A percentile compares a stretch with the other conserved stretches of the same genome.
phyloP scores from a whole-genome alignment of 2,329 filamentous ascomycete species.

The Colletotrichum lupini region DNA sequence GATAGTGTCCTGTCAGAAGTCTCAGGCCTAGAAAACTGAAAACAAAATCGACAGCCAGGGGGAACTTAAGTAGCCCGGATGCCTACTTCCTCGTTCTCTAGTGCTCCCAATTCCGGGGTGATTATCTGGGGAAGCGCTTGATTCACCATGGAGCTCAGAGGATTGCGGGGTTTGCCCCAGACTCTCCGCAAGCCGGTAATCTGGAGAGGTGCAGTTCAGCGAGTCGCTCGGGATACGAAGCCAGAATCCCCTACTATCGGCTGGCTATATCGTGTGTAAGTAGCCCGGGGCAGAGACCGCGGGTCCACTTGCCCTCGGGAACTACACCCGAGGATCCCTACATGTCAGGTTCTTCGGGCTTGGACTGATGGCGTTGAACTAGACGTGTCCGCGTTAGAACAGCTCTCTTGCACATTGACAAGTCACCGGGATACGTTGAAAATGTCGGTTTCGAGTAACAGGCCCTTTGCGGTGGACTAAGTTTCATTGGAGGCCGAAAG shows the following conservation, averaged over 20 bases:
- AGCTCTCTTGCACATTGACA: background rate
- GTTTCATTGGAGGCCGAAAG: too few species aligned
- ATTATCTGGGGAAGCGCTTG: background rate
- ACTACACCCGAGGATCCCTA: background rate
- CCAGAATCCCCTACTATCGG: too few species aligned
- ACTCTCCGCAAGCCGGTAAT: background rate
- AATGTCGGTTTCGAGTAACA: background rate
- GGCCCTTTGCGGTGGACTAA: background rate
- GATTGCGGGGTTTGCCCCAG: background rate
- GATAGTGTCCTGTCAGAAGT: too few species aligned
- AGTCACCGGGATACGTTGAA: background rate
- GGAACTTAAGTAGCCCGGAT: too few species aligned
- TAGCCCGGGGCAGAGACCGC: background rate
- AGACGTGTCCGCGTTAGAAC: background rate
- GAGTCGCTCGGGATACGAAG: too few species aligned
- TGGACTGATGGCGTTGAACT: too few species aligned
- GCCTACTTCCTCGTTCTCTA: too few species aligned
- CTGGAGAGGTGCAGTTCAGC: too few species aligned
- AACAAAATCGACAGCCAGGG: too few species aligned
- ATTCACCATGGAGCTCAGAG: background rate
- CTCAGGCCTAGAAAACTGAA: too few species aligned
- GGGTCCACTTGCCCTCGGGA: background rate
- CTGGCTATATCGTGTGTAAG: too few species aligned
- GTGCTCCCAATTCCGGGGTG: background rate
- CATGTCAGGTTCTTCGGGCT: background rate